phyloP scores from a whole-genome alignment of 1,284 basidiomycete species.

The Cutaneotrichosporon arboriforme region DNA sequence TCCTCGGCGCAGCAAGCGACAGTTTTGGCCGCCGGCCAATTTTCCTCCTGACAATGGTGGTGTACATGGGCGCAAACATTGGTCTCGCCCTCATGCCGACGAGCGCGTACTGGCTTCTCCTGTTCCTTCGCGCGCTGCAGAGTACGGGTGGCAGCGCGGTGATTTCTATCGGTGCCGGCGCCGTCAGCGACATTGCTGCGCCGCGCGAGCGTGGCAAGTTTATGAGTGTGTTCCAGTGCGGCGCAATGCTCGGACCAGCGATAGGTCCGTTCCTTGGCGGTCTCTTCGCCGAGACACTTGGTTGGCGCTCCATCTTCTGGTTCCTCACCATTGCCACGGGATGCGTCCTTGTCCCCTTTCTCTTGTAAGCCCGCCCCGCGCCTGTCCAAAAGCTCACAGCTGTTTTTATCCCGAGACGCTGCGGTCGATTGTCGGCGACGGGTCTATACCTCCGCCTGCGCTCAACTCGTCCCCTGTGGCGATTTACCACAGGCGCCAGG shows the following conservation, averaged over 20 bases:
- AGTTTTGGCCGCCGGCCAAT: constrained; percentile 38
- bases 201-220: constrained; percentile 44
- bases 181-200: constrained; percentile 42
- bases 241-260: constrained; percentile 12
- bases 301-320: constrained; percentile 35
- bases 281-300: constrained; percentile 19
- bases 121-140: constrained; percentile 43
- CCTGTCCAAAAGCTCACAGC: not conserved
- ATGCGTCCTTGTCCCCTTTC: constrained; percentile 7
- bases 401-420: constrained; percentile 46
- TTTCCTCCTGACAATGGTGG: constrained; percentile 37
- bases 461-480: constrained; percentile 32
- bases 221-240: constrained; percentile 35
- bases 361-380: constrained; percentile 22
- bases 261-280: constrained; percentile 33
- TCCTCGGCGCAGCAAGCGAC: constrained; percentile 44
- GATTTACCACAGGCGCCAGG: constrained; percentile 20
- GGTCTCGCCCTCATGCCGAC: constrained; percentile 43
- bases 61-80: constrained; percentile 44
- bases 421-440: constrained; percentile 44
- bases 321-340: constrained; percentile 23
- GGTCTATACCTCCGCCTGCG: constrained; percentile 42
- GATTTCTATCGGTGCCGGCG: constrained; percentile 44
- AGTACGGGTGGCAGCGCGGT: constrained; percentile 44
- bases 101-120: constrained; percentile 38